Evolutionary conservation across 768 basidiomycete genomes (phyloP), one percentile per base, ranked within the genome.

Genomic region (Pluteus cervinus): DNA sequence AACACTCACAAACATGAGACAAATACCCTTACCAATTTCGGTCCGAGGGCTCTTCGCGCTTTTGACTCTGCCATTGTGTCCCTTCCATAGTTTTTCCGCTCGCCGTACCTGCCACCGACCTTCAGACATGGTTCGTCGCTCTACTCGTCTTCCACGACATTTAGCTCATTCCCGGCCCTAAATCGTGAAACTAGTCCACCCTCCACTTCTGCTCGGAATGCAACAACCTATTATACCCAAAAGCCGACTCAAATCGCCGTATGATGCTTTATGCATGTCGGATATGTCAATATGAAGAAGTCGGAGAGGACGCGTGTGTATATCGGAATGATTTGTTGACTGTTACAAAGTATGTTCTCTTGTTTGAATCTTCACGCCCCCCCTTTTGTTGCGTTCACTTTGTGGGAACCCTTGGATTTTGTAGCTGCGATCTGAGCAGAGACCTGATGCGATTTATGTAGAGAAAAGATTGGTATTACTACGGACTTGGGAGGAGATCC

Each of bases 181-280:
- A n/a, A n/a, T n/a, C n/a, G n/a, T n/a, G 6, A 24, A 16, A 33
- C 7, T 29, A 89, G 86, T 81, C 87, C 8, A 86, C 86, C 2
- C 76, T 94, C 20, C 80, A 87, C 48, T 94, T 94, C 62, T 94
- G 91, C 52, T 81, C 79, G 25, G 91, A 94, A 69, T 94, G 91
- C 70, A 92, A 93, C 66, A 94, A 96, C 56, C 73, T 96, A 20
- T 71, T 96, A 36, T 93, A 94, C 58, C 91, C 91, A 15, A 82
- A 92, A 64, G 92, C 88, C 29, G 93, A 96, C 61, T 79, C 78
- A 39, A 73, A 81, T 44, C 81, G 91, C 32, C 75, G 84, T 31
- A 76, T 84, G 38, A 83, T 97, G 75, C 76, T 92, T 29, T 93
- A 92, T 48, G 83, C 83, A 2, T 97, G 93, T 56, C 75, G 91